A percentile compares a stretch with the other conserved stretches of the same genome.
Evolutionary conservation across 2,329 filamentous ascomycete species (phyloP).

Genomic region (Emmonsiellopsis sp.): DNA sequence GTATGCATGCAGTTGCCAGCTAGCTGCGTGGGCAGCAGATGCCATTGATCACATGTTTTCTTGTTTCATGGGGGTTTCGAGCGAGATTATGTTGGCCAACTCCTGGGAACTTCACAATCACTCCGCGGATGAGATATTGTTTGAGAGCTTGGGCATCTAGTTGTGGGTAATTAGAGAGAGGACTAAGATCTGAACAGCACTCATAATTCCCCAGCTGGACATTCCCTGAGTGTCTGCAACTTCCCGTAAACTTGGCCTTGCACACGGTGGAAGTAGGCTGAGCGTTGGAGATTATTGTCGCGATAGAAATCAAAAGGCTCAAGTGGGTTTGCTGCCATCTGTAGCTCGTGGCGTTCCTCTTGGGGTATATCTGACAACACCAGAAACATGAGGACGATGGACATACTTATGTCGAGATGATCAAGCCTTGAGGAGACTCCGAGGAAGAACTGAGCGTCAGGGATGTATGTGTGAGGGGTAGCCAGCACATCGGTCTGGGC

Average conservation of each 20-base stretch:
- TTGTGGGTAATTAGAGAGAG: background rate
- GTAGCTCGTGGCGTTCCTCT: background rate
- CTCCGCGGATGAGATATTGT: background rate
- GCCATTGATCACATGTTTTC: no score
- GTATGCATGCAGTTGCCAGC: no score
- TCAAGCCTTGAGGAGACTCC: background rate
- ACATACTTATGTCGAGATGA: background rate
- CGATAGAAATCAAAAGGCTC: background rate
- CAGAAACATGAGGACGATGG: background rate
- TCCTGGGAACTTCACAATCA: background rate
- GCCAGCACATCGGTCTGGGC: background rate
- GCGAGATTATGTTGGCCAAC: background rate
- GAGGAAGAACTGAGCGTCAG: background rate
- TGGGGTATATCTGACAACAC: background rate
- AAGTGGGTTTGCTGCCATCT: background rate
- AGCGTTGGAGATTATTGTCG: background rate
- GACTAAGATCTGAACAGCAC: background rate
- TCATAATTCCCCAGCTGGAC: background rate
- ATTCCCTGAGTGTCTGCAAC: background rate
- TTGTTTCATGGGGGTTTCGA: no score
- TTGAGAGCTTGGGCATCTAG: background rate
- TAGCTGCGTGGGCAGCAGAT: no score
- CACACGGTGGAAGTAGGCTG: background rate
- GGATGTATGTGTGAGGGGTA: background rate
- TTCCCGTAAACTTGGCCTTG: background rate